Evolutionary conservation across 345 rosid genomes (phyloP).

Genomic region (Heritiera fomes): DNA sequence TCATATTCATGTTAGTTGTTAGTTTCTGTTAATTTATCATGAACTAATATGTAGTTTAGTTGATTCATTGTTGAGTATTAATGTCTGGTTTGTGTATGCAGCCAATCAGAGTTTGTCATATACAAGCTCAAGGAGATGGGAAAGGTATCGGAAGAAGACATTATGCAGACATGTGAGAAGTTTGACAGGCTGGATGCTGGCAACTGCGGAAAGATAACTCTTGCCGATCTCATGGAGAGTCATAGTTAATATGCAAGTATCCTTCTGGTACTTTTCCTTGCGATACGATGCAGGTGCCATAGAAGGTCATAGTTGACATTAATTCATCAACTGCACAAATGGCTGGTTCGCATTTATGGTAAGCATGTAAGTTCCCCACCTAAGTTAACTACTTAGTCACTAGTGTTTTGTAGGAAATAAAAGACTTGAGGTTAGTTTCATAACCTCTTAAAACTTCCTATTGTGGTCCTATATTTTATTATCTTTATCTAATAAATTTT

Average conservation of each 20-base stretch:
- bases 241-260: slow-evolving; percentile 19
- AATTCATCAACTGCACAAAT: no score
- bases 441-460: no score
- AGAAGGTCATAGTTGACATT: no score
- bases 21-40: background rate
- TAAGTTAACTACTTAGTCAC: no score
- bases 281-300: background rate
- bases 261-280: slow-evolving; percentile 2
- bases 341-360: no score
- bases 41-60: background rate
- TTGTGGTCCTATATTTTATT: no score
- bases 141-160: slow-evolving; percentile 64
- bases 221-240: slow-evolving; percentile 62
- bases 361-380: no score
- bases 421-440: no score
- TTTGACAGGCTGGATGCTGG: slow-evolving; percentile 71
- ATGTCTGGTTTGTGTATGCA: slow-evolving; percentile 22
- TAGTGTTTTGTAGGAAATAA: no score
- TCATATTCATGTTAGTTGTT: background rate
- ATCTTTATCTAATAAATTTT: no score
- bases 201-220: slow-evolving; percentile 75
- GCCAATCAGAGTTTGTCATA: slow-evolving; percentile 73
- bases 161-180: slow-evolving; percentile 48
- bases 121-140: slow-evolving; percentile 84
- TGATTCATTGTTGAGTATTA: background rate